A percentile compares a stretch with the other conserved stretches of the same genome.
Conservation (phyloP, 805 yeast genomes). For the Deakozyma indianensis region DNA sequence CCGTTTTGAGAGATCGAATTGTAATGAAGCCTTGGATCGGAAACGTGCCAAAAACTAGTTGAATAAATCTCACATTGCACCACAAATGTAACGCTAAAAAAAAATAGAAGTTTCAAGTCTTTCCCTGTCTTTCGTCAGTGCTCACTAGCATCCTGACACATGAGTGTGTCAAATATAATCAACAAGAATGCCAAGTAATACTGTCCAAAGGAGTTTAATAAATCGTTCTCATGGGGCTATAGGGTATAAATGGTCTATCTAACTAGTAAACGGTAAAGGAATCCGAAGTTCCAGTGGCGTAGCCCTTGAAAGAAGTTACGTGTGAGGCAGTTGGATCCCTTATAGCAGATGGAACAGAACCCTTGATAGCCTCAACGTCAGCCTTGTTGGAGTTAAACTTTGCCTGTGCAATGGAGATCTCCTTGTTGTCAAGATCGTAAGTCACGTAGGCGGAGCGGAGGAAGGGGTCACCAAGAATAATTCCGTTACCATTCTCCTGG, state of each 20-base stretch:
- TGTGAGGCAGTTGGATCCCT: neutral
- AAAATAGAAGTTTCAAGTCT: too few species aligned
- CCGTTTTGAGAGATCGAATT: too few species aligned
- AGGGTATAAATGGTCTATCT: neutral
- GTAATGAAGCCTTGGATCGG: too few species aligned
- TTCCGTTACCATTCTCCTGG: constrained; percentile 8
- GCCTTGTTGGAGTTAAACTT: constrained; percentile 15
- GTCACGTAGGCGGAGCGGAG: constrained; percentile 51
- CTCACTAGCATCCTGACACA: too few species aligned
- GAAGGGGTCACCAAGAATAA: constrained; percentile 49
- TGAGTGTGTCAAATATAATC: neutral
- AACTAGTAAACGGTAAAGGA: neutral
- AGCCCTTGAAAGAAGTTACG: neutral
- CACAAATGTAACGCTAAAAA: too few species aligned
- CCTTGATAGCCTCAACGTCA: constrained; percentile 11
- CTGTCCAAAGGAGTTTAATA: neutral
- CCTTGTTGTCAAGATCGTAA: constrained; percentile 42
- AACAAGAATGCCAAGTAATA: neutral
- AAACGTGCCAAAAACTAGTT: too few species aligned
- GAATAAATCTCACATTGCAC: too few species aligned
- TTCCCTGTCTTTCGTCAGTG: too few species aligned
- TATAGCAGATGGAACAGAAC: constrained; percentile 16
- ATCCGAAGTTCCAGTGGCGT: neutral
- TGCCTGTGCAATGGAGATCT: constrained; percentile 44
- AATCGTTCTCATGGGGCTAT: neutral